phyloP scores from a whole-genome alignment of 2,329 filamentous ascomycete species.

The Aspergillus sp. region DNA sequence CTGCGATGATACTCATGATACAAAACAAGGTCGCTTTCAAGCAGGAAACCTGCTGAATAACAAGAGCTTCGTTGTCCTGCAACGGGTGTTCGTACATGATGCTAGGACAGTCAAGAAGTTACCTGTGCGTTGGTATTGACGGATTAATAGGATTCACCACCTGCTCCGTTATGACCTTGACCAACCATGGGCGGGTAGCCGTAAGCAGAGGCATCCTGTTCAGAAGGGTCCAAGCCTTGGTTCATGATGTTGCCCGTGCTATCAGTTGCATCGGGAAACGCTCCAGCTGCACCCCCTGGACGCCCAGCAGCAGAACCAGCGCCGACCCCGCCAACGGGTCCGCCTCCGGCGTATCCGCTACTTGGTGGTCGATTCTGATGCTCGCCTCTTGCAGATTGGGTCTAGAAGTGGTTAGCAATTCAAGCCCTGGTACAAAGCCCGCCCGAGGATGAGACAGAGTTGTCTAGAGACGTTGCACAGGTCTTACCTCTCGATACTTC shows the following conservation, averaged over 20 bases:
- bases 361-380: slow-evolving; percentile 60
- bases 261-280: slow-evolving; percentile 42
- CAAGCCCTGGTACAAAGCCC: background rate
- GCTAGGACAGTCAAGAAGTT: slow-evolving; percentile 3
- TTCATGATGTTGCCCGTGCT: slow-evolving; percentile 47
- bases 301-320: slow-evolving; percentile 30
- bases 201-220: slow-evolving; percentile 46
- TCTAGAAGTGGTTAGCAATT: slow-evolving; percentile 55
- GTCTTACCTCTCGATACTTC: slow-evolving; percentile 93
- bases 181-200: slow-evolving; percentile 49
- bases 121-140: slow-evolving; percentile 9
- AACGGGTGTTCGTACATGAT: background rate
- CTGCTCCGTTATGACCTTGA: slow-evolving; percentile 49
- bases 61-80: background rate
- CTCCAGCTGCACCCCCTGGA: slow-evolving; percentile 28
- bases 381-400: slow-evolving; percentile 72
- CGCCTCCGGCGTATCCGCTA: slow-evolving; percentile 46
- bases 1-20: slow-evolving; percentile 3
- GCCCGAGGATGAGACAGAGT: slow-evolving; percentile 30
- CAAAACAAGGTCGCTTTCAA: slow-evolving; percentile 2
- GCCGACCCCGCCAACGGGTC: slow-evolving; percentile 37
- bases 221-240: slow-evolving; percentile 44
- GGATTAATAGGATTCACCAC: slow-evolving; percentile 44
- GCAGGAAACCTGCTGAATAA: background rate
- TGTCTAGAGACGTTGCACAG: slow-evolving; percentile 23